Evolutionary conservation across 2,329 filamentous ascomycete species (phyloP).

Genomic region (Ascochyta lentis): DNA sequence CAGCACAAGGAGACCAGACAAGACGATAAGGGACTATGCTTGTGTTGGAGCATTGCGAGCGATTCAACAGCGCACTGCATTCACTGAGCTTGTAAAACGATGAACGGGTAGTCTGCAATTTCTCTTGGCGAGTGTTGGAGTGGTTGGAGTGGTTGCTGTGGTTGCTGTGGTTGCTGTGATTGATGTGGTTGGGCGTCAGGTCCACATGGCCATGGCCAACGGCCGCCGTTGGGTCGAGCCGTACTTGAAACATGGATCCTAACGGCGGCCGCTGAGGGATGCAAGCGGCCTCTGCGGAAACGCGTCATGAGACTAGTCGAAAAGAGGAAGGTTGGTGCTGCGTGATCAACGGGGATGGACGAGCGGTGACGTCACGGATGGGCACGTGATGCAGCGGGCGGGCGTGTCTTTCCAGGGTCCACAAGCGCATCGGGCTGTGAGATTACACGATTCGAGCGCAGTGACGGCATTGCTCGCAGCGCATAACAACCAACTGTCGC

Average conservation of each 20-base stretch:
- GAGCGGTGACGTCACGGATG: conserved; percentile 4
- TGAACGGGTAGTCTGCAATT: not conserved
- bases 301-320: conserved; percentile 13
- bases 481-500: not conserved
- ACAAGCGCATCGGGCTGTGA: conserved; percentile 14
- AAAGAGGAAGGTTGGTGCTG: conserved; percentile 11
- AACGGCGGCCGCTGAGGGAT: conserved; percentile 5
- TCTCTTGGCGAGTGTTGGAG: not conserved
- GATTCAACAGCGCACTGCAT: no score
- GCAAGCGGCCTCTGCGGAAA: not conserved
- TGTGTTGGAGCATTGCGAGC: no score
- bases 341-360: conserved; percentile 12
- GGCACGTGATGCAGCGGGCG: conserved; percentile 4
- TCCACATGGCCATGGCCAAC: no score
- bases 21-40: no score
- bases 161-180: no score
- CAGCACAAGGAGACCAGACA: no score
- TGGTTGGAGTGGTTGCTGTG: no score
- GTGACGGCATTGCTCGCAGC: conserved; percentile 16
- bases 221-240: not conserved
- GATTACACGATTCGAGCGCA: conserved; percentile 2
- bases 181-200: no score
- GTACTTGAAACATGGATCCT: conserved; percentile 7
- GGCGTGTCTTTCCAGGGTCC: conserved; percentile 2
- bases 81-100: no score